phyloP scores from a whole-genome alignment of 2,329 filamentous ascomycete genomes.

The Cytospora piceae region DNA sequence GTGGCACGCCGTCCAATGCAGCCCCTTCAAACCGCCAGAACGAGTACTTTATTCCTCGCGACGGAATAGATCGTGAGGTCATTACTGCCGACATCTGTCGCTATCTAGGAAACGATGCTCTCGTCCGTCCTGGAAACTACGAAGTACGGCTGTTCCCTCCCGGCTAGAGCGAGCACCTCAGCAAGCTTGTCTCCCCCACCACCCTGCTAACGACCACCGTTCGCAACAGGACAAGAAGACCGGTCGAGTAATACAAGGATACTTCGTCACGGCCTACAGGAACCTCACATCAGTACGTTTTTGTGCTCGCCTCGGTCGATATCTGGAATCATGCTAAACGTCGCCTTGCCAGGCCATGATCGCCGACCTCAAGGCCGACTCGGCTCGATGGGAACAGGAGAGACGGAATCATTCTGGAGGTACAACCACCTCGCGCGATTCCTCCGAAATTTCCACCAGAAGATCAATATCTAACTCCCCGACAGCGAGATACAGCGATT shows the following conservation, averaged over 20 bases:
- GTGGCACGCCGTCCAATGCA: constrained; percentile 40
- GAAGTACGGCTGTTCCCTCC: constrained; percentile 58
- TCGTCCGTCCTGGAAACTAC: constrained; percentile 75
- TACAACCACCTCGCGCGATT: constrained; percentile 59
- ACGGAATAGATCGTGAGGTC: constrained; percentile 82
- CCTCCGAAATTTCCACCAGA: constrained; percentile 52
- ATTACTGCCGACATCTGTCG: constrained; percentile 85
- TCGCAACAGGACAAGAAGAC: constrained; percentile 49
- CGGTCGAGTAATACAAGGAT: constrained; percentile 68
- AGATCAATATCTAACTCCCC: constrained; percentile 58
- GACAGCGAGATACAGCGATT: constrained; percentile 61
- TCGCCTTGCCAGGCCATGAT: constrained; percentile 59
- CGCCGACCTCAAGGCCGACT: constrained; percentile 64
- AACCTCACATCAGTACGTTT: constrained; percentile 74
- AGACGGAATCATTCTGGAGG: constrained; percentile 62
- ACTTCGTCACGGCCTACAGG: constrained; percentile 78
- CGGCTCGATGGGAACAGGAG: constrained; percentile 64
- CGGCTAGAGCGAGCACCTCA: constrained; percentile 17
- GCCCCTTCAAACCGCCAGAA: constrained; percentile 59
- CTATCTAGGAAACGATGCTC: constrained; percentile 80
- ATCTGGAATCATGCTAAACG: constrained; percentile 5
- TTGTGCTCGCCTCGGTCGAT: background rate
- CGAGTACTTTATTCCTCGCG: constrained; percentile 79
- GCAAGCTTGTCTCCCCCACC: background rate
- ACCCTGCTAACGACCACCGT: constrained; percentile 13